Evolutionary conservation across 805 yeast species (phyloP), one percentile per base, ranked within the genome.

Genomic region (Cyberlindnera mrakii): DNA sequence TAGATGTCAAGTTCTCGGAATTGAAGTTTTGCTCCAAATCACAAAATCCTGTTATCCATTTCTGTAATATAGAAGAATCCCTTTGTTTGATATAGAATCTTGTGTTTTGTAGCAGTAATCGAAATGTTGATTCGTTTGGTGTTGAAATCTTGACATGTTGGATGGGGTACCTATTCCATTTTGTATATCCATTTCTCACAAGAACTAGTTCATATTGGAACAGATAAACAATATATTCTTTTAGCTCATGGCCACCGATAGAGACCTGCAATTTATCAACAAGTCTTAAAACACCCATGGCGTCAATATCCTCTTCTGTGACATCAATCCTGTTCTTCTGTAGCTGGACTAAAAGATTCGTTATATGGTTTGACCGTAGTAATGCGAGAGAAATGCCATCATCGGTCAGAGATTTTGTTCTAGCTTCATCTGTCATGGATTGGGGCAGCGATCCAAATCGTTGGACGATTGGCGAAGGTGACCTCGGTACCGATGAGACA

Each of bases 1-100:
- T 60, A 2, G 66, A 62, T 3, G 68, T 60, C 20, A 67, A 46
- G 37, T 52, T 56, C 7, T 40, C 32, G 4, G 60, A 55, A 41
- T 59, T 49, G 41, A 67, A 65, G 7, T 46, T 43, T 14, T 65
- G 48, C 5, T 61, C 64, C 37, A 47, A 45, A 42, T 67, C 64
- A 33, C 69, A 57, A 9, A 69, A 40, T 0, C 63, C 72, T 2
- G 71, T 59, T 13, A 66, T 62, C 74, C 74, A 69, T 51, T 68
- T 68, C 49, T 67, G 65, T 30, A 67, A 49, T 6, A 63, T 53
- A 35, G 58, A 54, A 0, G 63, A 49, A n/a, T 57, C 43, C 43
- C 14, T 55, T 54, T 37, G 65, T 46, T 9, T 58, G 33, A 17
- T 57, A 44, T 44, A 64, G 55, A 29, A 46, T 20, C 36, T 39